Conservation (phyloP, 768 basidiomycete genomes). For the Boletus vinaceobasis region DNA sequence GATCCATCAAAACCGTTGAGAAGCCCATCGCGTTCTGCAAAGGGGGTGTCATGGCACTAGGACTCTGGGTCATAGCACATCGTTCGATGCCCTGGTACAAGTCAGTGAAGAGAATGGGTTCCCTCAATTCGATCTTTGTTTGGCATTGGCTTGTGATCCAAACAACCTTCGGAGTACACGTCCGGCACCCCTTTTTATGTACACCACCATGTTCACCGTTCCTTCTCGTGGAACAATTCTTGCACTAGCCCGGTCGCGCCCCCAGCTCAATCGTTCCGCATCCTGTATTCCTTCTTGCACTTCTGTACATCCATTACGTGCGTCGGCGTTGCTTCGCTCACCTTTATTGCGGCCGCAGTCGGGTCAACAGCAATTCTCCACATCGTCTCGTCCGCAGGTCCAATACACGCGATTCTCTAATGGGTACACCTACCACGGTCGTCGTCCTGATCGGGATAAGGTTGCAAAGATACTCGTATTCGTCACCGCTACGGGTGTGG, state of each 20-base stretch:
- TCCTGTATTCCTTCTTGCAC: not conserved
- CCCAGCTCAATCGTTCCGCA: not conserved
- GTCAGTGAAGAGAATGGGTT: not conserved
- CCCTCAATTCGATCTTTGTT: slow-evolving; percentile 4
- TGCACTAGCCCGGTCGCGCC: slow-evolving; percentile 2
- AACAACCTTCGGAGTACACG: not conserved
- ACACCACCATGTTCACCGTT: slow-evolving; percentile 9
- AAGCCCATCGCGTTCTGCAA: not conserved
- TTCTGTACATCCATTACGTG: not conserved
- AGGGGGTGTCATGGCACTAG: not conserved
- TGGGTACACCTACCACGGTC: not conserved
- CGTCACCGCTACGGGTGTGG: slow-evolving; percentile 16
- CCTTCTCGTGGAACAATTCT: not conserved
- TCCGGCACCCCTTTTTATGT: not conserved
- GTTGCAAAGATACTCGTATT: slow-evolving; percentile 15
- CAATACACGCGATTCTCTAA: slow-evolving; percentile 31
- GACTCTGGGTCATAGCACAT: too few relatives aligned
- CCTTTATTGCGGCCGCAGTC: not conserved
- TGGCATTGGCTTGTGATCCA: slow-evolving; percentile 11
- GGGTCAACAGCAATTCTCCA: slow-evolving; percentile 18
- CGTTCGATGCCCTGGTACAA: not conserved
- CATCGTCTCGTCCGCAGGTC: slow-evolving; percentile 14
- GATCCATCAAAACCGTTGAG: not conserved
- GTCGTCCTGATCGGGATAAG: slow-evolving; percentile 8
- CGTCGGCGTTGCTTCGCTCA: not conserved